These are phyloP conservation scores for Fusarium zealandicum DNA, from an alignment of 2,329 filamentous ascomycete genomes.

Conservation along the genomic window DNA sequence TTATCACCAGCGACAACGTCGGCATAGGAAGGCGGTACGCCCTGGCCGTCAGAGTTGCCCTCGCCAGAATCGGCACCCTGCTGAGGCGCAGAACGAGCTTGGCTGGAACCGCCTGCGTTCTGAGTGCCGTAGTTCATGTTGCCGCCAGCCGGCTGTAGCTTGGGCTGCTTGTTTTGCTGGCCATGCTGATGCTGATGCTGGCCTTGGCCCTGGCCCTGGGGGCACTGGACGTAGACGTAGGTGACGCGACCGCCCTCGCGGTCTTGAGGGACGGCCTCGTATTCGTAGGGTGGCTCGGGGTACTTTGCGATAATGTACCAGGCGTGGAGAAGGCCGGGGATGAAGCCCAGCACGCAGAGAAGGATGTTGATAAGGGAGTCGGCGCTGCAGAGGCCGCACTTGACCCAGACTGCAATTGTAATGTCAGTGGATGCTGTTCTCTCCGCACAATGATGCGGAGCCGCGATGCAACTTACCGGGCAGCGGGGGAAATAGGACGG, in stretches of 20 bases:
- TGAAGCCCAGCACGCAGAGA: constrained; percentile 78
- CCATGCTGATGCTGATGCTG: constrained; percentile 44
- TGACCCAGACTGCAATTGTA: constrained; percentile 81
- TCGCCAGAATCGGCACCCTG: constrained; percentile 49
- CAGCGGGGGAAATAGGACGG: constrained; percentile 70
- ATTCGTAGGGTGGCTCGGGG: constrained; percentile 77
- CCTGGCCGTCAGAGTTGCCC: constrained; percentile 50
- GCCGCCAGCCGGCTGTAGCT: constrained; percentile 42
- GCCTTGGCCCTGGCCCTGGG: constrained; percentile 40
- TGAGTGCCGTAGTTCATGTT: constrained; percentile 57
- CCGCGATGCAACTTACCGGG: constrained; percentile 58
- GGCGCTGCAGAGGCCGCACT: constrained; percentile 88
- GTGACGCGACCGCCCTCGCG: constrained; percentile 67
- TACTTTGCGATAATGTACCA: constrained; percentile 98
- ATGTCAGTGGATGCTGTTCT: constrained; percentile 17
- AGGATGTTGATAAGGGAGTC: constrained; percentile 96
- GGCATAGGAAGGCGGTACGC: constrained; percentile 82
- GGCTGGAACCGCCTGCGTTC: constrained; percentile 36
- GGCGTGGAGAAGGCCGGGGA: constrained; percentile 90
- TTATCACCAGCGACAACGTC: constrained; percentile 90
- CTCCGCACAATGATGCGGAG: not conserved
- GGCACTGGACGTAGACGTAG: constrained; percentile 76
- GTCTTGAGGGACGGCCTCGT: constrained; percentile 69
- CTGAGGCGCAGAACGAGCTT: constrained; percentile 39
- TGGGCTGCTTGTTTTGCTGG: constrained; percentile 36